These are phyloP conservation scores for Pachyrhizus erosus DNA, from an alignment of 306 rosid genomes.

Conservation along the genomic window DNA sequence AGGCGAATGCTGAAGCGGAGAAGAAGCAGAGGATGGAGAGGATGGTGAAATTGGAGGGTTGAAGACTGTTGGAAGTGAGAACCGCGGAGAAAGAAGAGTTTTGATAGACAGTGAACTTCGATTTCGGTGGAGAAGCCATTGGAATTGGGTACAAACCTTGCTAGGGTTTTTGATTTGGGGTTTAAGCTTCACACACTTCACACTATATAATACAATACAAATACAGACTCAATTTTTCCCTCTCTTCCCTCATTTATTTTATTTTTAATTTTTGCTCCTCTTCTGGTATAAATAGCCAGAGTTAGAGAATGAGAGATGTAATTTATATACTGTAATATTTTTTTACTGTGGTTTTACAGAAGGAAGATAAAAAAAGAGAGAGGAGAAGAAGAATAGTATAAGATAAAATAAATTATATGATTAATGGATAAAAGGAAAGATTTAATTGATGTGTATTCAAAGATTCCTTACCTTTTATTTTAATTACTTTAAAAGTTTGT, in stretches of 20 bases:
- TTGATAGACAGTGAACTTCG: constrained; percentile 79
- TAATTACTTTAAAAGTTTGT: no score
- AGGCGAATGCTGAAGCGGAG: constrained; percentile 67
- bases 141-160: not conserved
- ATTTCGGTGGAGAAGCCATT: constrained; percentile 56
- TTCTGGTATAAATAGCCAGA: no score
- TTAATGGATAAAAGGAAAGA: no score
- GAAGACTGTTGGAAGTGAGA: constrained; percentile 81
- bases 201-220: no score
- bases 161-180: constrained; percentile 43
- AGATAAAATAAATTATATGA: no score
- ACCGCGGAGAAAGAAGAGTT: constrained; percentile 78
- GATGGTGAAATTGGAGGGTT: constrained; percentile 69
- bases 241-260: not conserved
- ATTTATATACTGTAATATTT: no score
- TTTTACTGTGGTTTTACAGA: no score
- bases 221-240: not conserved
- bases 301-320: not conserved
- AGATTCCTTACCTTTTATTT: no score
- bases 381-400: no score
- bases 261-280: not conserved
- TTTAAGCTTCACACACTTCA: not conserved
- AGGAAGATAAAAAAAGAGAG: no score
- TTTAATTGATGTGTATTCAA: no score
- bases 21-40: constrained; percentile 66